Evolutionary conservation across 352 stramenopile genomes (phyloP).

Genomic region (Pythium periplocum): DNA sequence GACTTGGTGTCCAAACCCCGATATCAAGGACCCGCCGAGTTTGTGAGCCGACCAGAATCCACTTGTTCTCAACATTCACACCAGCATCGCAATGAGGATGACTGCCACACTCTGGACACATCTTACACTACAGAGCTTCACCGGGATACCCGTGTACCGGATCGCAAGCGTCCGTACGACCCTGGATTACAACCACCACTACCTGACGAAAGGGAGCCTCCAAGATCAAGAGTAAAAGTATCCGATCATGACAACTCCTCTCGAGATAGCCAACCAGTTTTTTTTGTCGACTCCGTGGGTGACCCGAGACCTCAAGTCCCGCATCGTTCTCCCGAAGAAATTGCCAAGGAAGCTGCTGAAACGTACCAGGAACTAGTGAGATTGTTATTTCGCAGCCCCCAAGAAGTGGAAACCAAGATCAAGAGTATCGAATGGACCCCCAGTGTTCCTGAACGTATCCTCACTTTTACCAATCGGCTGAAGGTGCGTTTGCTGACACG

Average conservation of each 20-base stretch:
- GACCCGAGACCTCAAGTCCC: constrained; percentile 18
- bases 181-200: neutral
- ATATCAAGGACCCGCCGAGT: too few species aligned
- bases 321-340: constrained; percentile 25
- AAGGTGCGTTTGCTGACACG: constrained; percentile 10
- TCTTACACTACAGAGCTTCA: too few species aligned
- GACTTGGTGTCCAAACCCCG: too few species aligned
- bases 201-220: too few species aligned
- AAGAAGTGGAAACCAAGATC: constrained; percentile 27
- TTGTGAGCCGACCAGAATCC: too few species aligned
- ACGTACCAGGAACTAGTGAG: constrained; percentile 57
- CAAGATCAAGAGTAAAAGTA: too few species aligned
- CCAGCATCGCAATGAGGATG: too few species aligned
- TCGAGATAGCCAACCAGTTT: constrained; percentile 1
- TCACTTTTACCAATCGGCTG: constrained; percentile 21
- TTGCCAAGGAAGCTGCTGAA: constrained; percentile 38
- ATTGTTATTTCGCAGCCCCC: constrained; percentile 41
- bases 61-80: too few species aligned
- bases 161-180: constrained; percentile 5
- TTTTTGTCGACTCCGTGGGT: constrained; percentile 50
- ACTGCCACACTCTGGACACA: too few species aligned
- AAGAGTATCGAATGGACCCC: constrained; percentile 39
- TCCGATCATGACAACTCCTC: too few species aligned
- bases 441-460: constrained; percentile 12
- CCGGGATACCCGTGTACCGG: too few species aligned